Evolutionary conservation across 2,329 filamentous ascomycete species (phyloP).

Genomic region (Drechslera avenae): DNA sequence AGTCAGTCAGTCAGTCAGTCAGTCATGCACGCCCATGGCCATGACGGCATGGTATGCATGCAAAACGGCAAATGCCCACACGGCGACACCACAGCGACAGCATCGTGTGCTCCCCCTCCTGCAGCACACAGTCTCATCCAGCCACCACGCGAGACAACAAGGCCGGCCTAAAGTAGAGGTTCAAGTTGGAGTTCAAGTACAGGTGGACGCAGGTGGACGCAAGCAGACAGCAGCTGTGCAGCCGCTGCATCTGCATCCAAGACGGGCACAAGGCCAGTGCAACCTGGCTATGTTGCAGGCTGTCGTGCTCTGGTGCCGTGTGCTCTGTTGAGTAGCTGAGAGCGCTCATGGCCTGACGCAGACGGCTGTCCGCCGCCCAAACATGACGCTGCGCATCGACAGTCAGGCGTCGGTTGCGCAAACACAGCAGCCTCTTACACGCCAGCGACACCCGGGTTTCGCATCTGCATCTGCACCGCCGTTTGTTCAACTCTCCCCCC

Average conservation of each 20-base stretch:
- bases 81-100: background rate
- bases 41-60: no score
- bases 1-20: no score
- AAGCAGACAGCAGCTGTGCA: no score
- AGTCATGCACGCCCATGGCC: no score
- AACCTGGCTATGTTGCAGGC: slow-evolving; percentile 6
- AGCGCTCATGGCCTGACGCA: slow-evolving; percentile 14
- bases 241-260: slow-evolving; percentile 20
- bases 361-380: slow-evolving; percentile 17
- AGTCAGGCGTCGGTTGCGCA: slow-evolving; percentile 20
- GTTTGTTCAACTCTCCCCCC: slow-evolving; percentile 36
- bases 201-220: no score
- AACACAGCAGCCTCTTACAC: slow-evolving; percentile 17
- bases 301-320: slow-evolving; percentile 4
- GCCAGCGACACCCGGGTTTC: slow-evolving; percentile 20
- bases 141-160: slow-evolving; percentile 24
- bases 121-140: slow-evolving; percentile 12
- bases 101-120: slow-evolving; percentile 17
- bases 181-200: no score
- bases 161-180: slow-evolving; percentile 21
- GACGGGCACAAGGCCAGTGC: slow-evolving; percentile 17
- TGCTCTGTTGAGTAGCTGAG: slow-evolving; percentile 9
- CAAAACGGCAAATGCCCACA: no score
- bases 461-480: slow-evolving; percentile 31
- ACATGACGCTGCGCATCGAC: slow-evolving; percentile 16